Evolutionary conservation across 139 green algal species (phyloP).

Genomic region (Dunaliella sp.): DNA sequence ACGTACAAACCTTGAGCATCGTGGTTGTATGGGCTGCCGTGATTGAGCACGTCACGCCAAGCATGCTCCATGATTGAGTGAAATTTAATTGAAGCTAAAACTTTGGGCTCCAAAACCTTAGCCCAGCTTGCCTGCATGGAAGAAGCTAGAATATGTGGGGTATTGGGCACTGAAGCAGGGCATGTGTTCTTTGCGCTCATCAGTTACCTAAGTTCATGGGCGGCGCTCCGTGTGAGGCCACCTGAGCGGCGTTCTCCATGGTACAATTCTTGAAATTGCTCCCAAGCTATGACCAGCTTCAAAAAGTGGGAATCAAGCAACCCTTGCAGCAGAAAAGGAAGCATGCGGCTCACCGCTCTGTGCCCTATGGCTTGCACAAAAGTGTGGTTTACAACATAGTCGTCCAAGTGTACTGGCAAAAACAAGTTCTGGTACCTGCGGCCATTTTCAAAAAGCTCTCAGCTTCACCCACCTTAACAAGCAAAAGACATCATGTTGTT

Average conservation of each 20-base stretch:
- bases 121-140: not conserved
- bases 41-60: not conserved
- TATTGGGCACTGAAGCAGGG: not conserved
- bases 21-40: not conserved
- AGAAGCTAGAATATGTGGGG: not conserved
- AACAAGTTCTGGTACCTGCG: not conserved
- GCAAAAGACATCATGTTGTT: too few species aligned
- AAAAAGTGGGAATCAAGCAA: not conserved
- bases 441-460: not conserved
- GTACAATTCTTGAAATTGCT: not conserved
- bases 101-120: not conserved
- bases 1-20: not conserved
- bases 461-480: too few species aligned
- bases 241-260: not conserved
- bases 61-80: not conserved
- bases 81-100: not conserved
- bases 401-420: not conserved
- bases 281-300: not conserved
- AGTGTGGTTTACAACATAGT: not conserved
- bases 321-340: not conserved
- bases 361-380: not conserved
- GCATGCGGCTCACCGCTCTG: not conserved
- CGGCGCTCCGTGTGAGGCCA: not conserved
- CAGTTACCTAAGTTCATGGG: not conserved
- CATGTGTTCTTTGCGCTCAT: not conserved